Evolutionary conservation across 2,329 filamentous ascomycete genomes (phyloP), one percentile per base, ranked within the genome.

Genomic region (Pyricularia sp.): DNA sequence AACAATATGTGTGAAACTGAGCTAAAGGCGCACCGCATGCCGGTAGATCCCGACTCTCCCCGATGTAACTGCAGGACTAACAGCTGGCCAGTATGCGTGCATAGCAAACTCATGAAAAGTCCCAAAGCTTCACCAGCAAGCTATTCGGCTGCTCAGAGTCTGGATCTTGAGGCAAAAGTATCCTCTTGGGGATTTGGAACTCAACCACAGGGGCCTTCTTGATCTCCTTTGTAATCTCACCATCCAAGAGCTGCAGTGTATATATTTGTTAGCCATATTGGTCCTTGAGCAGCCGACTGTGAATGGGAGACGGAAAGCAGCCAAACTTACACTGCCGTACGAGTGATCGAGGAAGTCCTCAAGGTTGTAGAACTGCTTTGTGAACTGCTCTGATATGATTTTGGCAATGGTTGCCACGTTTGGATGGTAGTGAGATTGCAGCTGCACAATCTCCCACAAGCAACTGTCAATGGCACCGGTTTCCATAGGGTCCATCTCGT

Each of bases 311-410:
- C 12, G 59, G 50, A 33, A 12, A 9, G n/a, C 23, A 12, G n/a
- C 10, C 26, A 68, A 33, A 85, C 86, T 84, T 85, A 90, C 90
- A 76, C 88, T 92, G 74, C 84, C 87, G 79, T 98, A 99, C 0
- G 92, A 94, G 78, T 98, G 93, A 76, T 99, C 95, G 65, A 98
- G 81, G 79, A 99, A 99, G 76, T 99, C 95, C 76, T 99, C 95
- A n/a, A 97, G 81, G 74, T 93, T 95, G 79, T 98, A 99, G 2
- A 90, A 86, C 73, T 93, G 90, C 81, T 99, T 99, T 2, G 95
- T 99, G 78, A 98, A 99, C 78, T 98, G 95, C 80, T 98, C 93
- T 2, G 92, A 92, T 69, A 99, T 88, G 72, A 99, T 97, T 79
- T 93, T 95, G 64, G 93, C 91, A 73, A 99, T 88, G 2, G 94